Evolutionary conservation across 1,139 yeast species (phyloP), one percentile per base, ranked within the genome.

Genomic region (Nakaseomyces kungkrabaensis): DNA sequence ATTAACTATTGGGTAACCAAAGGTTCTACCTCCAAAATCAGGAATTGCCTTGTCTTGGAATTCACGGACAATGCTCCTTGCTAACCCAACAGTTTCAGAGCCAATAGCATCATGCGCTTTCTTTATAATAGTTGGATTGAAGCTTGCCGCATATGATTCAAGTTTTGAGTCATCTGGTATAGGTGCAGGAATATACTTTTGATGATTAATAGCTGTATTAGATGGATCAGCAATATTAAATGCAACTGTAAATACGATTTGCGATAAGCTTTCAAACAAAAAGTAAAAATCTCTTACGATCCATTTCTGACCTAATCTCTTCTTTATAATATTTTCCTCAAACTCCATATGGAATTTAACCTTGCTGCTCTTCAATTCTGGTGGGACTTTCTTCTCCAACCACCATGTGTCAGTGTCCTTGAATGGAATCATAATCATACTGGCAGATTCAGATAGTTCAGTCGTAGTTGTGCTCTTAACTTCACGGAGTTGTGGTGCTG

Each of bases 241-340:
- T 43, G 76, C 74, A 7, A 79, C 70, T 4, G 70, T 61, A 4
- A 73, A 54, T 54, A 80, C 81, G 17, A 83, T 72, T 59, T 85
- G 89, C 1, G 92, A 77, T 56, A 84, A 80, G 62, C 86, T 95
- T 54, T 78, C 79, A 63, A 82, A 85, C 45, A 89, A 67, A 17
- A 89, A 73, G 64, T 87, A 88, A 58, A 84, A 81, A 56, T 85
- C 92, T 51, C 83, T 74, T 53, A 78, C 74, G 5, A 73, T 68
- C 47, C 80, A 67, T 4, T 59, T 59, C 44, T 77, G 70, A 26
- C 79, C 78, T 10, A 80, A 79, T 56, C 96, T 78, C 61, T 83
- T 85, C 13, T 59, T 59, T 11, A 82, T 68, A 22, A 68, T 63
- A 51, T 75, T 70, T 25, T 79, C 77, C 49, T 88, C 96, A 29